phyloP scores from a whole-genome alignment of 176 grass and related monocot genomes.

The Carex myosuroides region DNA sequence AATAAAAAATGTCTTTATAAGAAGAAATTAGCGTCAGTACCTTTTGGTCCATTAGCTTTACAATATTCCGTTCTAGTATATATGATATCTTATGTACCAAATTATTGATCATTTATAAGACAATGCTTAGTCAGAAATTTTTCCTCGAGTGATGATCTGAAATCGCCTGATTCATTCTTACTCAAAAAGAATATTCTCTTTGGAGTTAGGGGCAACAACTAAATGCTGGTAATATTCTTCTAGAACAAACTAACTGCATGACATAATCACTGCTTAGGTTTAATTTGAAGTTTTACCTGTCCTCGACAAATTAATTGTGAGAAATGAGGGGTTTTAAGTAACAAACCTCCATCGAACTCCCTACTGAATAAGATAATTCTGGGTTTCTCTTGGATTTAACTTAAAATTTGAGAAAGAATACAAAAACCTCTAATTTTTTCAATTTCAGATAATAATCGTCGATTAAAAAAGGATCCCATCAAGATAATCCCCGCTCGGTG shows the following conservation, averaged over 20 bases:
- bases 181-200: neutral
- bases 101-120: neutral
- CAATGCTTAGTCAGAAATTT: neutral
- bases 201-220: neutral
- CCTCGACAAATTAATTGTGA: neutral
- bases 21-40: constrained; percentile 1
- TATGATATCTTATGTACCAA: neutral
- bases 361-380: neutral
- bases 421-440: neutral
- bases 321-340: neutral
- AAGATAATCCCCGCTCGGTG: neutral
- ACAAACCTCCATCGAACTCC: neutral
- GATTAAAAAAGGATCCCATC: neutral
- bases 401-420: neutral
- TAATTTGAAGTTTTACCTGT: neutral
- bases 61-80: neutral
- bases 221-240: neutral
- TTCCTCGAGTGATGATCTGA: neutral
- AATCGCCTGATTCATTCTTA: neutral
- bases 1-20: too few relatives aligned
- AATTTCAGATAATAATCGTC: neutral
- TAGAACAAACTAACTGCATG: neutral
- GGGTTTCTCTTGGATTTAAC: neutral
- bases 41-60: constrained; percentile 5
- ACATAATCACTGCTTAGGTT: neutral